Base-by-base conservation (phyloP, 805 yeast genomes). In the Wickerhamiella vanderwaltii region DNA sequence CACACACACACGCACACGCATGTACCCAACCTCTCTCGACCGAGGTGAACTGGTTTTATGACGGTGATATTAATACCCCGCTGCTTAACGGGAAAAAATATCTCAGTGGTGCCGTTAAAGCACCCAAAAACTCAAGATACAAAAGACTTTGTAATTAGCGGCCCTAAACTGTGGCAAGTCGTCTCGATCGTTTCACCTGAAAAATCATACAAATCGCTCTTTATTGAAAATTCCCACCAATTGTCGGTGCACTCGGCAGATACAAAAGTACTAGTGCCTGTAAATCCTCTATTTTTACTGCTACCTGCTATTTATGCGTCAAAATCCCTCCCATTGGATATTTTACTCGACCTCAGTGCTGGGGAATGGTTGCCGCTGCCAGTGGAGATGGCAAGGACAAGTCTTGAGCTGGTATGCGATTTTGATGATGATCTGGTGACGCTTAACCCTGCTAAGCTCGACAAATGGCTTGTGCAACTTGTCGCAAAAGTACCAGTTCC, bases 251-350 rank as follows among this genome's bases (percentile, higher is more conserved):
- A 33, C 9, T 7, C 26, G 7, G 9, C 26, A 23, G 26, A 23
- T 11, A 23, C 7, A 7, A 19, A 54, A 35, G 52, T 54, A 4
- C 48, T 56, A 4, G 49, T 55, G 6, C 58, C 60, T 1, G 35
- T 57, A 12, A 49, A 57, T 36, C 54, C 58, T 2, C 25, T 56
- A 9, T 57, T 49, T 41, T 39, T 58, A 7, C 39, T 55, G 1
- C 37, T 59, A 15, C 49, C 49, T 1, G 45, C 49, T 4, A 45
- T 59, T 11, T 40, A 13, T 12, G 39, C 48, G 35, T 31, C 47
- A 11, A 12, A 20, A 11, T 44, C 47, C 23, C 41, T 57, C 29
- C 54, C 58, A 4, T 35, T 48, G 23, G 60, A 55, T 17, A 43
- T 52, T 18, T 32, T 58, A 28, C 52, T 52, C 18, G 60, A 56